Base-by-base conservation (phyloP, 1,284 basidiomycete genomes). In the Tilletia horrida region DNA sequence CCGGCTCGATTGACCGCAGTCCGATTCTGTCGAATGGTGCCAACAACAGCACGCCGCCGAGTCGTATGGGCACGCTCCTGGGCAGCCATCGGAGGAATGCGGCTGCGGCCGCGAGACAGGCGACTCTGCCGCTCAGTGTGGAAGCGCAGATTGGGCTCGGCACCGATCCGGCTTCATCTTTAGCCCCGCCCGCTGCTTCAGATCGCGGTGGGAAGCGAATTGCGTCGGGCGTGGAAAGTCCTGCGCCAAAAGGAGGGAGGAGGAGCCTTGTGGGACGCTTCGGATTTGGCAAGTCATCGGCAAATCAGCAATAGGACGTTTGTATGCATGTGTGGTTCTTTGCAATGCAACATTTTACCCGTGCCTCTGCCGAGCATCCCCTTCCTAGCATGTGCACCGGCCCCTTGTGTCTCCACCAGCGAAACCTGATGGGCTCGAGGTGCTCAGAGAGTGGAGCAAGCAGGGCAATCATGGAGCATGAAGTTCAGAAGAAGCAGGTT, bases 221-320 rank as follows among this genome's bases (percentile, higher is more conserved):
- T 27, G 16, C 11, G 35, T 40, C 50, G 16, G 55, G 55, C 2
- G 9, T n/a, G 29, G 27, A 59, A 2, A 29, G 55, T 13, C 18
- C 29, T 21, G 55, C 29, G 55, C 8, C 55, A 7, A 59, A 59
- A 29, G n/a, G 55, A 25, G 8, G 13, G 55, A 59, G 55, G 27
- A 31, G 27, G 55, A 59, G 55, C 18, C 27, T 59, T 18, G 55
- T 59, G 9, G 55, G 55, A 29, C 23, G 55, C 8, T 35, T 59
- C n/a, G 55, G 55, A 14, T 59, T 59, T 59, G 55, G 55, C 27
- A 59, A 59, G 31, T 59, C 55, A 11, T 40, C 35, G 35, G 35
- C 35, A 18, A 59, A 21, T 35, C 55, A 59, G 3, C 55, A 59
- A 25, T 52, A 25, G 21, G 35, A 40, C 35, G 11, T 11, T n/a